A percentile compares a stretch with the other conserved stretches of the same genome.
phyloP scores from a whole-genome alignment of 768 basidiomycete genomes.

The Phanerochaete sordida region DNA sequence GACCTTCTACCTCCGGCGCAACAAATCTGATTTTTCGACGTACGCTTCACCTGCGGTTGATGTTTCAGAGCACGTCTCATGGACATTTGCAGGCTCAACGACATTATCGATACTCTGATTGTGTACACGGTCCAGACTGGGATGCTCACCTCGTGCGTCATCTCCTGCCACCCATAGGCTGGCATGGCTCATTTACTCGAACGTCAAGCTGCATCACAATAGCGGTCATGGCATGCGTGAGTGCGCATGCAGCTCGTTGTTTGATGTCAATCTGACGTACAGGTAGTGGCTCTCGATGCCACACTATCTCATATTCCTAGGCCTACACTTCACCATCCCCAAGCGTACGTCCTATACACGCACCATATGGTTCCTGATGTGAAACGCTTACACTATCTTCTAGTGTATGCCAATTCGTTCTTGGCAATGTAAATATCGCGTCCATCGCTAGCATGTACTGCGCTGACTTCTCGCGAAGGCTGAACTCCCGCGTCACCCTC shows the following conservation, averaged over 20 bases:
- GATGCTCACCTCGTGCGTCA: conserved; percentile 20
- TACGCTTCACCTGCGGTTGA: too few relatives aligned
- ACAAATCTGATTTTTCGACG: conserved; percentile 7
- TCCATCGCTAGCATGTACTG: background rate
- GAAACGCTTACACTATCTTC: too few relatives aligned
- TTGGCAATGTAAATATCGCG: conserved; percentile 3
- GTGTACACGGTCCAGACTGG: conserved; percentile 24
- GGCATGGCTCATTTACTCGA: background rate
- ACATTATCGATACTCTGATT: conserved; percentile 18
- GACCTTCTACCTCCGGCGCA: conserved; percentile 6
- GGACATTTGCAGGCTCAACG: conserved; percentile 16
- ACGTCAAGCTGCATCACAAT: conserved; percentile 15
- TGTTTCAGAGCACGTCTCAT: too few relatives aligned
- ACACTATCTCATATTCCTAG: conserved; percentile 20
- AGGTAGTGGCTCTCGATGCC: conserved; percentile 22
- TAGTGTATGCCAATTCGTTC: conserved; percentile 14
- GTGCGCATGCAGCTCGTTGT: background rate
- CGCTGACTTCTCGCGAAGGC: background rate
- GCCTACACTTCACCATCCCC: conserved; percentile 21
- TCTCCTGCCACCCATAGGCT: background rate
- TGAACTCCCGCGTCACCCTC: background rate
- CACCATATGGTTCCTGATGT: too few relatives aligned
- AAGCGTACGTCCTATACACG: conserved; percentile 17
- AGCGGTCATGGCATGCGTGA: conserved; percentile 18
- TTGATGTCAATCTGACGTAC: too few relatives aligned